These are phyloP conservation scores for Hypoxylon sp. DNA, from an alignment of 2,329 filamentous ascomycete species.

Conservation along the genomic window DNA sequence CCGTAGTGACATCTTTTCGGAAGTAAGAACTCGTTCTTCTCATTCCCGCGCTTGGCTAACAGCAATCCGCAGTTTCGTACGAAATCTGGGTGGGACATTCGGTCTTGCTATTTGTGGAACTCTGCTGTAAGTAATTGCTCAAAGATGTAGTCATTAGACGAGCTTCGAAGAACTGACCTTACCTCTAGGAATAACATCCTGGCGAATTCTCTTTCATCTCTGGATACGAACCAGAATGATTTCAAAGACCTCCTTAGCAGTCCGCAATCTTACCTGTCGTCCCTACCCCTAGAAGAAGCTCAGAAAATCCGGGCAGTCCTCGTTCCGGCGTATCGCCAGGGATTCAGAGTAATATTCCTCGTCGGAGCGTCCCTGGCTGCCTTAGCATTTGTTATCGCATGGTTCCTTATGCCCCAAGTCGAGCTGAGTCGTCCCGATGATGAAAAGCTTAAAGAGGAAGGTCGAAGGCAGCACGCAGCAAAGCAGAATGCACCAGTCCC, in stretches of 20 bases:
- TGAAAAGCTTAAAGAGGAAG: conserved; percentile 49
- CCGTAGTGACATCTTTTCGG: conserved; percentile 61
- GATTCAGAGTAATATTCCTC: conserved; percentile 59
- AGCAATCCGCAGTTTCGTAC: conserved; percentile 54
- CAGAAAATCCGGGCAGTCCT: conserved; percentile 53
- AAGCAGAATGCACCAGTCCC: conserved; percentile 18
- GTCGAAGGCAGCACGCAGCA: conserved; percentile 28
- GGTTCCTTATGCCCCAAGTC: conserved; percentile 59
- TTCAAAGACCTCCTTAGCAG: conserved; percentile 53
- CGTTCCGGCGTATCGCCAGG: conserved; percentile 56
- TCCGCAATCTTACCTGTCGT: conserved; percentile 54
- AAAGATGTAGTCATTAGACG: neutral
- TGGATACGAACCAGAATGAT: conserved; percentile 47
- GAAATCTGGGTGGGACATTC: conserved; percentile 58
- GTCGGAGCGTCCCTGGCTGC: conserved; percentile 56
- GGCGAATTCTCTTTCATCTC: conserved; percentile 48
- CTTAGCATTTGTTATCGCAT: conserved; percentile 57
- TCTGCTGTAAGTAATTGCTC: conserved; percentile 52
- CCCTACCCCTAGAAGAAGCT: conserved; percentile 51
- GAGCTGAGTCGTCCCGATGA: conserved; percentile 58
- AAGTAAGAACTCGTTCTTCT: conserved; percentile 54
- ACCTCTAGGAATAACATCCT: conserved; percentile 57
- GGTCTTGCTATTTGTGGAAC: conserved; percentile 59
- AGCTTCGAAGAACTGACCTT: neutral
- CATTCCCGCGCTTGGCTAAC: neutral